Percentiles rank a stretch among this genome's conserved stretches.
phyloP scores from a whole-genome alignment of 2,329 filamentous ascomycete genomes.

The Monosporascus sp. region DNA sequence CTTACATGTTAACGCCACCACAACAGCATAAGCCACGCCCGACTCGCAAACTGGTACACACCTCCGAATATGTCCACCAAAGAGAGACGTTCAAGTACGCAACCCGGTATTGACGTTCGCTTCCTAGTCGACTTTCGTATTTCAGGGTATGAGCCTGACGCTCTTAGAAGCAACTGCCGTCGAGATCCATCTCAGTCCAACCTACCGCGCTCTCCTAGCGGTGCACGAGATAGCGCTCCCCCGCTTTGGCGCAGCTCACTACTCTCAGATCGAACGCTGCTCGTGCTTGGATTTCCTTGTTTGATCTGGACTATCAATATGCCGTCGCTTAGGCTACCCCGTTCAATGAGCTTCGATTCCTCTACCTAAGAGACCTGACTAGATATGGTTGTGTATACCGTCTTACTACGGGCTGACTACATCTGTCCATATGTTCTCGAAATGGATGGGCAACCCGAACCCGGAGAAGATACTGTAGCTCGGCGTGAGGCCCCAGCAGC shows the following conservation, averaged over 20 bases:
- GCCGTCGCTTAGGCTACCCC: constrained; percentile 46
- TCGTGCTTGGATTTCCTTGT: constrained; percentile 44
- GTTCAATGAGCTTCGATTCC: constrained; percentile 29
- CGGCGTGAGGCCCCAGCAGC: constrained; percentile 14
- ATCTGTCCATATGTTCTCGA: constrained; percentile 26
- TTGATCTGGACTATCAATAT: constrained; percentile 42
- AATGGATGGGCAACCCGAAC: not conserved
- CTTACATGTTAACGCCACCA: no score
- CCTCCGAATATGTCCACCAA: not conserved
- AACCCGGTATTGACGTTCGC: not conserved
- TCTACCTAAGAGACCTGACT: constrained; percentile 1
- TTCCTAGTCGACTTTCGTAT: not conserved
- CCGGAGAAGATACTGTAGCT: not conserved
- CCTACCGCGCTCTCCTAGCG: not conserved
- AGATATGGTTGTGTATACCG: constrained; percentile 22
- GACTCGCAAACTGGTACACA: not conserved
- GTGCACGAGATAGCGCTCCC: constrained; percentile 29
- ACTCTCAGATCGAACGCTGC: constrained; percentile 36
- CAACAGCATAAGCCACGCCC: no score
- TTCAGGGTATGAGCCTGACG: not conserved
- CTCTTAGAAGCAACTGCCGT: not conserved
- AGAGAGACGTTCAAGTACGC: not conserved
- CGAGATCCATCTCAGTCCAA: not conserved
- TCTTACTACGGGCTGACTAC: constrained; percentile 23
- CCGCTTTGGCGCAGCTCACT: constrained; percentile 45